Base-by-base conservation (phyloP, 2,329 filamentous ascomycete species). In the Emericellopsis cladophorae region DNA sequence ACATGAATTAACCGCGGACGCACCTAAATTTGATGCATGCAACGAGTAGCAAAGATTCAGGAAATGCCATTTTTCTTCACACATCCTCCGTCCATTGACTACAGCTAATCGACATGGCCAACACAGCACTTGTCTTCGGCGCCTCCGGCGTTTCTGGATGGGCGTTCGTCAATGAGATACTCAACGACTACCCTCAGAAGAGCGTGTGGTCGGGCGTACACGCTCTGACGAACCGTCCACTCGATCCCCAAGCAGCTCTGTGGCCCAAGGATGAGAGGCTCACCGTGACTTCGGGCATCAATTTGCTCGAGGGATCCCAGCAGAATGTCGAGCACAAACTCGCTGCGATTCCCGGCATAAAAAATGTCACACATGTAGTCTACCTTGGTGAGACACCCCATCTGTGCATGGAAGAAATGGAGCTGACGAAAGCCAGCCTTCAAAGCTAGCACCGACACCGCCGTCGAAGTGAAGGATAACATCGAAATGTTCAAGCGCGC, bases 291-390 rank as follows among this genome's bases (percentile, higher is more conserved):
- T 60, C 57, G 16, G 63, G 63, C 9, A 60, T 67, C 43, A 60
- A 66, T 46, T 50, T 67, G 10, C 54, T 66, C 11, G 45, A 57
- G 23, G 55, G 58, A 15, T 52, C 38, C n/a, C 62, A 64, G 40
- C 53, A 65, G 31, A 54, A 60, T 10, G 45, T 67, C 10, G 58
- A 64, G 43, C 46, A 46, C 14, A 50, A 51, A 23, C 42, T 66
- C 37, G 40, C 49, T 16, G 56, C 53, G 34, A 53, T 65, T 24
- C 42, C 55, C 2, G 52, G 54, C 2, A 51, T 67, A 8, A 49
- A 55, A 8, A 53, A 57, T 22, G 58, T 66, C 2, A 66, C 62
- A 18, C 64, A 68, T 51, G 56, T 66, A 11, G 64, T 64, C 49
- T 67, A 62, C 42, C 46, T 65, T 23, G 58, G 55, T 12, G 26